Evolutionary conservation across 192 early-diverging fungal species (phyloP), one percentile per base, ranked within the genome.

Genomic region (Rhizophagus clarus): DNA sequence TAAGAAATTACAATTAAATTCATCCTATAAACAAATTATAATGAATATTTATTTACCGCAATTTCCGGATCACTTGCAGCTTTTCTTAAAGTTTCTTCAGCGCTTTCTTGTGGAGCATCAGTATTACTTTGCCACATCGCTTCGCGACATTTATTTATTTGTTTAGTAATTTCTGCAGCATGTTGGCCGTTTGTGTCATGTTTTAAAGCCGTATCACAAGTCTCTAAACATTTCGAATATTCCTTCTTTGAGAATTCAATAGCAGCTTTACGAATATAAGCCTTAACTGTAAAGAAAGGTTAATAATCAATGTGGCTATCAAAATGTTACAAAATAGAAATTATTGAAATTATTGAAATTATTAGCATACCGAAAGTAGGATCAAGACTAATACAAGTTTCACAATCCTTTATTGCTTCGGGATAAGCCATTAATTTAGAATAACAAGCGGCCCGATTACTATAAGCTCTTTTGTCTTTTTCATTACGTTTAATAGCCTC

Each of bases 401-500:
- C 95, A 81, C 95, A 96, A 88, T 99, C 98, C 89, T 95, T 96
- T 83, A 96, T 86, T 20, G 98, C 98, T 84, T 99, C 98, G 26
- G 94, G 89, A 56, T 98, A 79, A 10, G 97, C 97, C 90, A 96
- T 90, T 69, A 99, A 87, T 89, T 99, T 99, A 37, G 91, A 92
- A 87, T 97, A 96, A 82, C 95, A 96, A 42, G 96, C 96, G 34
- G 98, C 96, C 79, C 98, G 95, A 91, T 99, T 99, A 40, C 96
- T 96, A 84, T 94, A 98, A 80, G 94, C 92, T 82, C 95, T 90
- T 31, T 93, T 90, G 73, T 99, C 98, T 10, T 88, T 82, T 37
- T 95, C 94, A 79, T 97, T 97, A 81, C 98, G 94, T 90, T 97
- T 97, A 85, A 99, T 97, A 9, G 97, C 95, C 85, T 99, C 98